phyloP scores from a whole-genome alignment of 1,139 yeast species.

The Keqinozyma sinolaborantium region DNA sequence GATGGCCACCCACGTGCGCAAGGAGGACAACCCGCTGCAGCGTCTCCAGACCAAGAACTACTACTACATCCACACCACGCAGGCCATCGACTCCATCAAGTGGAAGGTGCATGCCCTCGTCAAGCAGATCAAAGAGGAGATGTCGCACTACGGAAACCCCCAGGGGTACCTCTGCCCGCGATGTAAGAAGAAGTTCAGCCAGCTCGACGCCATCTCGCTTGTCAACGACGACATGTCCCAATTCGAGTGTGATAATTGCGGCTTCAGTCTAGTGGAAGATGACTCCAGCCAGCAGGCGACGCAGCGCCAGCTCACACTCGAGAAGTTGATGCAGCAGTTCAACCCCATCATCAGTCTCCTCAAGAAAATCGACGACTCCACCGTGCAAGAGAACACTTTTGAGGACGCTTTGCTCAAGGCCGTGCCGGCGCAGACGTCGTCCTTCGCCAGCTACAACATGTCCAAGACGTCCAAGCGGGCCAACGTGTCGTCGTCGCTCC shows the following conservation, averaged over 20 bases:
- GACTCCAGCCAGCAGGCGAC: conserved; percentile 83
- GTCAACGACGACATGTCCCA: conserved; percentile 76
- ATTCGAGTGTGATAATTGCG: conserved; percentile 84
- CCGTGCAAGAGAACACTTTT: conserved; percentile 84
- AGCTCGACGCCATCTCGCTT: conserved; percentile 82
- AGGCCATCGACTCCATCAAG: conserved; percentile 91
- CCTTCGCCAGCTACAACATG: conserved; percentile 60
- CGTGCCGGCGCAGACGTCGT: conserved; percentile 77
- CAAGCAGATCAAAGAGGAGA: conserved; percentile 71
- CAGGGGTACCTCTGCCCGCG: conserved; percentile 91
- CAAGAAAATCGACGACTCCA: conserved; percentile 80
- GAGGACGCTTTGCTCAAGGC: conserved; percentile 76
- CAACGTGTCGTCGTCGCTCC: conserved; percentile 30
- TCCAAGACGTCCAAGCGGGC: conserved; percentile 27
- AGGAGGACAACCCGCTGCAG: conserved; percentile 75
- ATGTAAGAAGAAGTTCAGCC: conserved; percentile 77
- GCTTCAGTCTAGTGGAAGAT: conserved; percentile 74
- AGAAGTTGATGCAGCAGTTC: conserved; percentile 81
- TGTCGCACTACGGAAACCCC: conserved; percentile 80
- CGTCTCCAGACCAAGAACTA: conserved; percentile 73
- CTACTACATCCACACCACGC: conserved; percentile 84
- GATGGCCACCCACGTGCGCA: conserved; percentile 63
- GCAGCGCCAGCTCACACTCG: conserved; percentile 77
- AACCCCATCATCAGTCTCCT: conserved; percentile 83
- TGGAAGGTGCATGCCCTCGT: conserved; percentile 95